Evolutionary conservation across 2,329 filamentous ascomycete species (phyloP).

Genomic region (Fusarium equiseti): DNA sequence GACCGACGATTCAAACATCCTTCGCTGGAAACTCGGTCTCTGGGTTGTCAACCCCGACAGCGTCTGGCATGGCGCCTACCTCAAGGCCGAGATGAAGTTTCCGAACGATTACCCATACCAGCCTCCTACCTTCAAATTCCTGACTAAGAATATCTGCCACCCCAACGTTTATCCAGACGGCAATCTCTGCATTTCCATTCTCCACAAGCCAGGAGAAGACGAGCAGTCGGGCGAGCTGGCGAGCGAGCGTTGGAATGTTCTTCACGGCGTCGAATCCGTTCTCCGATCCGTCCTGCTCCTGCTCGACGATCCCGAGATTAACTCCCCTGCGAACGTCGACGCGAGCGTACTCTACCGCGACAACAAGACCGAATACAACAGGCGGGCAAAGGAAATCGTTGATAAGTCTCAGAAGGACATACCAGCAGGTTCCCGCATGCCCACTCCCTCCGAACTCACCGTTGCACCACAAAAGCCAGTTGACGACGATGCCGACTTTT

Average conservation of each 20-base stretch:
- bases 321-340: slow-evolving; percentile 94
- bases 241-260: slow-evolving; percentile 92
- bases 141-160: slow-evolving; percentile 80
- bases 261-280: slow-evolving; percentile 94
- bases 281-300: slow-evolving; percentile 92
- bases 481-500: slow-evolving; percentile 83
- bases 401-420: slow-evolving; percentile 82
- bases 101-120: slow-evolving; percentile 89
- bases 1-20: slow-evolving; percentile 84
- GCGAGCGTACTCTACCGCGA: slow-evolving; percentile 89
- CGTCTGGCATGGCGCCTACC: slow-evolving; percentile 91
- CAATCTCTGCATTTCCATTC: slow-evolving; percentile 94
- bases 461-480: slow-evolving; percentile 70
- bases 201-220: slow-evolving; percentile 92
- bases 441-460: slow-evolving; percentile 74
- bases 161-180: slow-evolving; percentile 95
- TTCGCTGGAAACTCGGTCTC: slow-evolving; percentile 87
- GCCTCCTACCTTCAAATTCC: slow-evolving; percentile 90
- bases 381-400: slow-evolving; percentile 75
- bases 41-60: slow-evolving; percentile 95
- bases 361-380: slow-evolving; percentile 75
- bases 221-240: slow-evolving; percentile 91
- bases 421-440: slow-evolving; percentile 84
- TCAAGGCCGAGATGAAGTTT: slow-evolving; percentile 90
- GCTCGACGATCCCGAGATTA: slow-evolving; percentile 93